Evolutionary conservation across 225 moss, liverwort and hornwort genomes (phyloP), one percentile per base, ranked within the genome.

Genomic region (Thuidium tamariscinum): DNA sequence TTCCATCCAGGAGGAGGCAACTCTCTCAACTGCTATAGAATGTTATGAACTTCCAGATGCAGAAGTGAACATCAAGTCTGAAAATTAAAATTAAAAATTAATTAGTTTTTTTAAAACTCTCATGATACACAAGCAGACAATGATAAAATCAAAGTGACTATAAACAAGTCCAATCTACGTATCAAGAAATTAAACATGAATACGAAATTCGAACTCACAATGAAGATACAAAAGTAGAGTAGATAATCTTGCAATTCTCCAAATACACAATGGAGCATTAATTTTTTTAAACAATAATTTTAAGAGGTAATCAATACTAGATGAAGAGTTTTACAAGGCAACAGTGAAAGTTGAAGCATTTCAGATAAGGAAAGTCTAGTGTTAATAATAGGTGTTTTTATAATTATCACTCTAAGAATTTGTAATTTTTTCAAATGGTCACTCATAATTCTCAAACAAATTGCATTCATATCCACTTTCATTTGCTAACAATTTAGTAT

Each of bases 271-370:
- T n/a, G n/a, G n/a, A n/a, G n/a, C n/a, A n/a, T n/a, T n/a, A n/a
- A n/a, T n/a, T n/a, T n/a, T n/a, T n/a, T n/a, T n/a, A n/a, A 32
- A 62, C 15, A 62, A 1, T 8, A 16, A 63, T 32, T 32, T 32
- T 7, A 0, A 29, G 4, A 30, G 4, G 4, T 62, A 16, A 15
- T 2, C 8, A 8, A 30, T 29, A 0, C 4, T 7, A 62, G 4
- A 62, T 30, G 15, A 62, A 32, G 8, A 32, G 4, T 32, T 32
- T 2, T 16, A 29, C 14, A 3, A 4, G 7, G 3, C 2, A 30
- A 29, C 15, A 16, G 16, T 62, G 17, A 9, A 4, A 32, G 3
- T 16, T 34, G 34, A 63, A 34, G 17, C 4, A 63, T 63, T 17
- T 16, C 4, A 1, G 30, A 8, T 17, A 17, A 63, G 1, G 34